Evolutionary conservation across 225 moss, liverwort and hornwort genomes (phyloP).

Genomic region (Neckera pumila): DNA sequence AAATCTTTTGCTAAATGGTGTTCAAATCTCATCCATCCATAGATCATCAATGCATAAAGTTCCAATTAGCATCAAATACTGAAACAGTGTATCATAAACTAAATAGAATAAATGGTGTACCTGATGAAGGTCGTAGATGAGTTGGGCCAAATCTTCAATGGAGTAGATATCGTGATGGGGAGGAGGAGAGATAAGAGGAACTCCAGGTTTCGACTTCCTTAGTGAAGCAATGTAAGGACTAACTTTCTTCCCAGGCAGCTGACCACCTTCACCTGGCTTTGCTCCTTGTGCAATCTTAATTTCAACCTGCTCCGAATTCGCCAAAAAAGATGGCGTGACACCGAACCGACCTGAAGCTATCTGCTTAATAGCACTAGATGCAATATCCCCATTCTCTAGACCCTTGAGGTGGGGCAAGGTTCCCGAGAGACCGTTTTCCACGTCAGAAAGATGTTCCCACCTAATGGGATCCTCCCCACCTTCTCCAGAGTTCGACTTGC

Average conservation of each 20-base stretch:
- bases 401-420: constrained; percentile 93
- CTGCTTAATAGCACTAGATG: constrained; percentile 96
- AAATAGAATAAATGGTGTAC: neutral
- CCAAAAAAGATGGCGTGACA: constrained; percentile 87
- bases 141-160: constrained; percentile 94
- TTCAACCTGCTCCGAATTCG: constrained; percentile 75
- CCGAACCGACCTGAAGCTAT: constrained; percentile 93
- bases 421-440: constrained; percentile 63
- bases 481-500: constrained; percentile 98
- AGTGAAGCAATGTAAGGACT: constrained; percentile 86
- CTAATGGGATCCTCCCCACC: constrained; percentile 98
- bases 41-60: neutral
- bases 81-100: neutral
- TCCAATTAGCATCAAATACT: neutral
- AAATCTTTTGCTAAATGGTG: neutral
- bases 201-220: constrained; percentile 81
- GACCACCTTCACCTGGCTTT: constrained; percentile 96
- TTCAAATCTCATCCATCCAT: neutral
- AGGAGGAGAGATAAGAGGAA: constrained; percentile 92
- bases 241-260: constrained; percentile 95
- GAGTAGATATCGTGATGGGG: constrained; percentile 99
- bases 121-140: constrained; percentile 94
- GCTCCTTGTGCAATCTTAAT: constrained; percentile 98
- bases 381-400: constrained; percentile 84
- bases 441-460: constrained; percentile 73